Evolutionary conservation across 371 early-diverging fungal genomes (phyloP), one percentile per base, ranked within the genome.

Genomic region (Blakeslea trispora): DNA sequence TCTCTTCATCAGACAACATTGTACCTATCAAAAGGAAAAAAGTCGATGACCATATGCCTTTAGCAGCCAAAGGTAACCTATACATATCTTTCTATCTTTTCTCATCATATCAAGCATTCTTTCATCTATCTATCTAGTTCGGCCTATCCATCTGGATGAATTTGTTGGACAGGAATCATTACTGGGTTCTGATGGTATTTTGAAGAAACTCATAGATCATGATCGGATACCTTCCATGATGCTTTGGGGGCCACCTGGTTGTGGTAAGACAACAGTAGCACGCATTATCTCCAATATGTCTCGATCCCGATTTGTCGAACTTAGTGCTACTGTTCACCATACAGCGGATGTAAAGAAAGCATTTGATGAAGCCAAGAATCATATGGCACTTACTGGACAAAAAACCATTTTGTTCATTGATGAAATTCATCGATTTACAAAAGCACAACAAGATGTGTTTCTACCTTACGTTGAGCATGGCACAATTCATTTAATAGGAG

Each of bases 371-470:
- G 91, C 91, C 4, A 76, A 73, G 32, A 81, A 81, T 10, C 72
- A 81, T 24, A 56, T 71, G 21, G 59, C 64, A 7, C 68, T 89
- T 34, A 80, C 85, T 0, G 79, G 80, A 3, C 84, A 79, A 63
- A 80, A 84, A 40, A 86, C 91, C 0, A 85, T 95, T 39, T 55
- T 95, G 9, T 92, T 95, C 64, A 62, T 93, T 19, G 94, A 94
- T 65, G 94, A 95, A 58, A 92, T 95, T 21, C 95, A 95, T 73
- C 78, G 94, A 19, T 94, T 93, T 57, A 92, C 87, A 18, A 93
- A 91, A 54, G 82, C 86, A 14, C 95, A 95, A 60, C 95, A 95
- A 57, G 95, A 95, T 64, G 57, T 90, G 1, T 92, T 95, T 55
- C 57, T 94, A 19, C 91, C 92, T 0, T 78, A 77, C 63, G 82